These are phyloP conservation scores for Spergularia marina DNA, from an alignment of 148 eudicot genomes.

Conservation along the genomic window DNA sequence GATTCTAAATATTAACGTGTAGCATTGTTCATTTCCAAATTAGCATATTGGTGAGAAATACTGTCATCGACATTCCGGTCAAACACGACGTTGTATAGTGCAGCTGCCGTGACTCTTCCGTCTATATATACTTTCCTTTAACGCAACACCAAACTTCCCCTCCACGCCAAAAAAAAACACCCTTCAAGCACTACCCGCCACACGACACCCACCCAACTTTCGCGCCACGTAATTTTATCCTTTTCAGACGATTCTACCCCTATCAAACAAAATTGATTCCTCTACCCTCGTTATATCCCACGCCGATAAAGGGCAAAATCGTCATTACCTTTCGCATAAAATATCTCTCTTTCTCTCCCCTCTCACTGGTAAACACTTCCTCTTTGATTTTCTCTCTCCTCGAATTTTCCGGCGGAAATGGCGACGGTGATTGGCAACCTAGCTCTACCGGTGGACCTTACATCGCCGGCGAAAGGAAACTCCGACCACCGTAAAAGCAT, in stretches of 20 bases:
- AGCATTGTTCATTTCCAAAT: no score
- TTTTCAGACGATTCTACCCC: conserved; percentile 9
- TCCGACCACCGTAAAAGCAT: conserved; percentile 40
- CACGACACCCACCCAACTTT: conserved; percentile 14
- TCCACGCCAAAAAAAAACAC: background rate
- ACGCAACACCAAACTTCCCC: conserved; percentile 14
- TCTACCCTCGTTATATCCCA: no score
- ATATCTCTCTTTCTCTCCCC: conserved; percentile 16
- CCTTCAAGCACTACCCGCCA: conserved; percentile 25
- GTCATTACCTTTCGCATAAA: conserved; percentile 12
- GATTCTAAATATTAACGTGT: no score
- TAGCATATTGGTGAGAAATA: background rate
- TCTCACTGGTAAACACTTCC: background rate
- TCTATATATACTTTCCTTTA: conserved; percentile 8
- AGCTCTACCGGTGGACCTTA: conserved; percentile 48
- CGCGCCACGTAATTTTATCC: conserved; percentile 29
- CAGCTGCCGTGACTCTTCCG: background rate
- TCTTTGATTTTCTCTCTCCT: conserved; percentile 4
- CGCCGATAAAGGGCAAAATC: background rate
- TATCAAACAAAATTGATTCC: background rate
- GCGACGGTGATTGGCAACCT: conserved; percentile 66
- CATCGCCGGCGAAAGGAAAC: conserved; percentile 30
- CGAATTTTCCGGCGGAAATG: conserved; percentile 37
- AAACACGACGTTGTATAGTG: conserved; percentile 15
- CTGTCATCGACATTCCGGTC: background rate